phyloP scores from a whole-genome alignment of 495 filamentous ascomycete species.

The Trichoderma gamsii region DNA sequence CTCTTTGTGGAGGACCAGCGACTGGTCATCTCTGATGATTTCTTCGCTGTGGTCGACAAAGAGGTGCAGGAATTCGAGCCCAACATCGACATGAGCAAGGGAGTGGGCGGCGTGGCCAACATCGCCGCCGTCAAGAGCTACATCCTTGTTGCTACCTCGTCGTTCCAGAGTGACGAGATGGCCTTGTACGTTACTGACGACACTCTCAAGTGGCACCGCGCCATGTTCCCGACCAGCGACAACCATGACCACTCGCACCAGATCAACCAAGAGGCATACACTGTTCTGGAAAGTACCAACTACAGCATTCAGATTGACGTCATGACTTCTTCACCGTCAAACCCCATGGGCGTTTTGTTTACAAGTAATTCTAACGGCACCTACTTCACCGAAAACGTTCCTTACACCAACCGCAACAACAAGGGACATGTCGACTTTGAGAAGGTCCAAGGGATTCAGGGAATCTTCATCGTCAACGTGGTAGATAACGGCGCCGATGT shows the following conservation, averaged over 20 bases:
- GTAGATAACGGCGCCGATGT: conserved; percentile 82
- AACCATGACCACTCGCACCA: conserved; percentile 52
- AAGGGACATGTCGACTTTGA: conserved; percentile 83
- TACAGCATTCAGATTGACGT: conserved; percentile 98
- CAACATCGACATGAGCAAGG: conserved; percentile 61
- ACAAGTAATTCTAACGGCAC: conserved; percentile 96
- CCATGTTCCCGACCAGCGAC: conserved; percentile 64
- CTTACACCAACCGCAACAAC: conserved; percentile 77
- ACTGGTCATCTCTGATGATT: conserved; percentile 72
- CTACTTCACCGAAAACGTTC: conserved; percentile 83
- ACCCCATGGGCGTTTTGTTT: conserved; percentile 77
- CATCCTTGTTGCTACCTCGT: conserved; percentile 73
- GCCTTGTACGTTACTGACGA: conserved; percentile 79
- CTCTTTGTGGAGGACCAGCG: conserved; percentile 59
- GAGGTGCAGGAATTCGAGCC: conserved; percentile 59
- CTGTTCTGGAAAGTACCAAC: conserved; percentile 86
- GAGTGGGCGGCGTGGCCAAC: conserved; percentile 68
- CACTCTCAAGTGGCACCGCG: conserved; percentile 79
- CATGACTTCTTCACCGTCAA: conserved; percentile 54
- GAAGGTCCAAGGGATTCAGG: conserved; percentile 81
- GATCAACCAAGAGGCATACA: conserved; percentile 82
- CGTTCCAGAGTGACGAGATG: conserved; percentile 76
- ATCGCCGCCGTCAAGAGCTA: conserved; percentile 76
- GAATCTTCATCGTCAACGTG: conserved; percentile 82
- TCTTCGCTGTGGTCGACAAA: conserved; percentile 52